Base-by-base conservation (phyloP, 495 filamentous ascomycete species). In the Hypoxylon lenormandii region DNA sequence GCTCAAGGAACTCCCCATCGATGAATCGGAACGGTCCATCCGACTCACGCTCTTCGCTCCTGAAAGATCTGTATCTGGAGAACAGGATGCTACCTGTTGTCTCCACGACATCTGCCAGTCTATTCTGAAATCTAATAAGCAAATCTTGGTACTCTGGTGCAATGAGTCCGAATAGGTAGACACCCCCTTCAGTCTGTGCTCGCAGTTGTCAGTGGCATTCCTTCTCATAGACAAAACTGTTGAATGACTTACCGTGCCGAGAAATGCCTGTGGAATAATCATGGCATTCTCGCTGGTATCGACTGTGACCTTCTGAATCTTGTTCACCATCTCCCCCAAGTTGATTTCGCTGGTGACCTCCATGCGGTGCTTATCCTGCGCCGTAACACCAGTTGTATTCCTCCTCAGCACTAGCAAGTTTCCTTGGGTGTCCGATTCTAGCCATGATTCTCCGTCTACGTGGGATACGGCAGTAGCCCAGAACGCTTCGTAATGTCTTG, bases 291-390 rank as follows among this genome's bases (percentile, higher is more conserved):
- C 76, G 11, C 82, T 81, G 3, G 85, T 81, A 30, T 86, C 82
- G 18, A 93, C 87, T n/a, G 82, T 79, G 23, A 86, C 75, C 33
- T 62, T 66, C 15, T 77, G 77, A 33, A 98, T 97, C 22, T 87
- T 84, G 67, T 98, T 98, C 38, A 97, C 92, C 88, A 93, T 90
- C 75, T 98, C 94, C 1, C 95, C 93, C 19, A 99, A 75, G 33
- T 88, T 86, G 19, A 97, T 87, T 79, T 97, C 94, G 42, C 88
- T 88, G 2, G 87, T 92, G 0, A 93, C 80, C 33, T 90, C 81
- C 65, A 98, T 76, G n/a, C 88, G 82, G 22, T 84, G 84, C 58
- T 82, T 82, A 64, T 97, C 93, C 19, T 94, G 89, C 1, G 82
- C 83, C 4, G 89, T 92, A 0, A 93, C 88, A 1, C 91, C 92